Evolutionary conservation across 2,329 filamentous ascomycete genomes (phyloP), one percentile per base, ranked within the genome.

Genomic region (Chrysoporthe deuterocubensis): DNA sequence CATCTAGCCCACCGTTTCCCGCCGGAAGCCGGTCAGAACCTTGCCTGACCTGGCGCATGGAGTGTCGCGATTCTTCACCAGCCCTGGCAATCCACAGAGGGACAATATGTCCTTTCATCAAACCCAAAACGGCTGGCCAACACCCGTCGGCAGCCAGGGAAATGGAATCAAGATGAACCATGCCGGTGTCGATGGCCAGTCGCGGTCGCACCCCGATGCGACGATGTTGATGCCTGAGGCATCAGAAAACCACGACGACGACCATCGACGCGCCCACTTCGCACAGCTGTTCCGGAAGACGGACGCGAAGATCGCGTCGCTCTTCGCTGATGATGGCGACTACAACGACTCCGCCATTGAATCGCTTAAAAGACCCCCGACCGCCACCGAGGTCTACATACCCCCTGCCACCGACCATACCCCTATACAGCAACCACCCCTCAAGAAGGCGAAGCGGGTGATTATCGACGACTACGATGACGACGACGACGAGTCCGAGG

Each of bases 381-480:
- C 74, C 34, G 69, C 71, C 46, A 67, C 79, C 68, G 73, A 78
- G 59, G 75, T 80, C 76, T 80, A 68, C 66, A 61, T 70, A 21
- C 89, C 82, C 66, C 81, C 84, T 71, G 80, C 87, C 70, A 87
- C 85, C 78, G 85, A 89, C 79, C 82, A 91, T 76, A 79, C 83
- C 71, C 83, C 85, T 58, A 82, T 86, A 72, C 82, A 82, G 72
- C 86, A 90, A 75, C 86, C 88, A 64, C 87, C 89, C 48, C 81
- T 85, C 67, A 97, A 96, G 81, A 91, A 92, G 80, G 85, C 89
- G 59, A 91, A 91, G 78, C 87, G 92, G 74, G 84, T 88, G 76
- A 94, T 95, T 84, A 89, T 94, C 74, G 92, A 95, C 77, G 91
- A 94, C 74, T 91, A 95, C 79, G 94, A 95, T 76, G 92, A 91